A percentile compares a stretch with the other conserved stretches of the same genome.
Evolutionary conservation across 352 stramenopile species (phyloP).

Genomic region (Blastocystis hominis): DNA sequence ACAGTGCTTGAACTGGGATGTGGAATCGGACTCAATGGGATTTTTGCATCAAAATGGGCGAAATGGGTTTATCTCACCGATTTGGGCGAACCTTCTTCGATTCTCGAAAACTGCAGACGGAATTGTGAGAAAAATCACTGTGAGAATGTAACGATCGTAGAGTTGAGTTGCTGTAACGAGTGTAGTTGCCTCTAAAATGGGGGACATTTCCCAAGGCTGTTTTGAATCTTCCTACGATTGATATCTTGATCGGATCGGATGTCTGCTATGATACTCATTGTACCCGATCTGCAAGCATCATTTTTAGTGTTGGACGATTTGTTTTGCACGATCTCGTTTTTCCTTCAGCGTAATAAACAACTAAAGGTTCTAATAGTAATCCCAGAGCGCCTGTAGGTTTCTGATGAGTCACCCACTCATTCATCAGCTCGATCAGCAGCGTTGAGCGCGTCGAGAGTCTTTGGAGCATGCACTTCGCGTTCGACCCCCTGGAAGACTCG

Average conservation of each 20-base stretch:
- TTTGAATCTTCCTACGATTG: not conserved
- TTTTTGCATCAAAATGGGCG: slow-evolving; percentile 18
- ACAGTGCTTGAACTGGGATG: slow-evolving; percentile 35
- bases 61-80: not conserved
- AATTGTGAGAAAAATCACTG: slow-evolving; percentile 14
- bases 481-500: not conserved
- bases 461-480: not conserved
- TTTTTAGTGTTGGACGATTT: slow-evolving; percentile 14
- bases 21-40: not conserved
- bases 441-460: not conserved
- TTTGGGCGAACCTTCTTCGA: not conserved
- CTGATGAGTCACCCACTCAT: not conserved
- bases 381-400: not conserved
- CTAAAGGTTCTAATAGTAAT: slow-evolving; percentile 12
- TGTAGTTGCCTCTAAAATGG: slow-evolving; percentile 33
- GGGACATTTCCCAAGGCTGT: not conserved
- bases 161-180: not conserved
- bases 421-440: not conserved
- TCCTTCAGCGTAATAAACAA: not conserved
- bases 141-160: not conserved
- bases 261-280: slow-evolving; percentile 14
- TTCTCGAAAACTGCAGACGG: slow-evolving; percentile 39
- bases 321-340: slow-evolving; percentile 4
- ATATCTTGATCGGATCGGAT: slow-evolving; percentile 33
- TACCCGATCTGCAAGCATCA: not conserved